Conservation (phyloP, 2,329 filamentous ascomycete species). For the Xylaria sp. region DNA sequence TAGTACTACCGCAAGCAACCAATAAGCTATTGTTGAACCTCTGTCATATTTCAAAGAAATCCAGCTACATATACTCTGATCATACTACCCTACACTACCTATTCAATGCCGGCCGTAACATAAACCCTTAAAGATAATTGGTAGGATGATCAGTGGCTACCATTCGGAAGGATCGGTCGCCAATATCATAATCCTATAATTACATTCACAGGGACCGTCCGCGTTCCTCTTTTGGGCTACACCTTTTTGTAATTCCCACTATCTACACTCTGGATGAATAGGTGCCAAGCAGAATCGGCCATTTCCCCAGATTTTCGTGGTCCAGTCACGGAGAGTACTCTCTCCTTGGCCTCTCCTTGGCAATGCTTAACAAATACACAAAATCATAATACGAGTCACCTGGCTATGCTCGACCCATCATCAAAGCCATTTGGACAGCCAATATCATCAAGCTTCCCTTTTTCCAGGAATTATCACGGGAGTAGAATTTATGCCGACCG, state of each 20-base stretch:
- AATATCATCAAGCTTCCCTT: slow-evolving; percentile 30
- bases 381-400: slow-evolving; percentile 27
- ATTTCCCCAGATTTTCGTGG: slow-evolving; percentile 36
- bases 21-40: too few relatives aligned
- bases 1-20: too few relatives aligned
- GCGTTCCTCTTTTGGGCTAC: slow-evolving; percentile 21
- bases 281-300: slow-evolving; percentile 40
- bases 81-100: neutral
- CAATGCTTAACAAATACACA: slow-evolving; percentile 35
- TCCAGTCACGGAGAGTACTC: slow-evolving; percentile 32
- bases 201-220: slow-evolving; percentile 20
- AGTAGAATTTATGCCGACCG: slow-evolving; percentile 7
- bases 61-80: neutral
- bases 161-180: neutral
- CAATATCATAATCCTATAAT: neutral
- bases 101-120: neutral
- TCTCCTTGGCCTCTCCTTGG: slow-evolving; percentile 28
- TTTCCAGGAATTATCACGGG: neutral
- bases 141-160: neutral
- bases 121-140: neutral
- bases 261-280: slow-evolving; percentile 31
- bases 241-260: neutral
- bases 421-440: slow-evolving; percentile 15
- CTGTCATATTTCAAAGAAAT: neutral
- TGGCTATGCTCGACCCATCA: slow-evolving; percentile 18